These are phyloP conservation scores for Phytopythium ostracodes DNA, from an alignment of 352 stramenopile genomes.

Conservation along the genomic window DNA sequence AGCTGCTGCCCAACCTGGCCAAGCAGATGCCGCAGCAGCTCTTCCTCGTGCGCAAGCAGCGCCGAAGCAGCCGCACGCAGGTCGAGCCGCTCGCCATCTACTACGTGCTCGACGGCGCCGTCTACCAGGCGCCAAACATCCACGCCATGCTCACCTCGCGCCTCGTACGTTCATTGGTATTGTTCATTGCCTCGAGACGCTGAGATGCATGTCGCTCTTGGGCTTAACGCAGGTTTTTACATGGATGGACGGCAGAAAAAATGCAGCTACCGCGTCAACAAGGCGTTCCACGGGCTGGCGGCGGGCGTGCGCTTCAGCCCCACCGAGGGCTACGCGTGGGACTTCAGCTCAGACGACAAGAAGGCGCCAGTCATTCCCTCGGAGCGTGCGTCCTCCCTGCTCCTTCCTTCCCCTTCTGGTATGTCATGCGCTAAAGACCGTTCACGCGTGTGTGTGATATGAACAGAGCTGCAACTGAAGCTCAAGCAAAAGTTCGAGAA, in stretches of 20 bases:
- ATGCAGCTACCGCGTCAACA: slow-evolving; percentile 83
- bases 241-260: slow-evolving; percentile 83
- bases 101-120: slow-evolving; percentile 83
- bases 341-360: slow-evolving; percentile 85
- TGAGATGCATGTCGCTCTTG: too few relatives aligned
- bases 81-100: slow-evolving; percentile 83
- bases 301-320: slow-evolving; percentile 80
- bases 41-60: slow-evolving; percentile 86
- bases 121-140: slow-evolving; percentile 88
- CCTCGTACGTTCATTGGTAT: slow-evolving; percentile 50
- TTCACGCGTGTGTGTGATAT: background rate
- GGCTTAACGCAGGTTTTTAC: too few relatives aligned
- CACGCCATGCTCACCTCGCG: slow-evolving; percentile 85
- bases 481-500: slow-evolving; percentile 87
- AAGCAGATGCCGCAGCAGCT: slow-evolving; percentile 86
- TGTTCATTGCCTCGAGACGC: too few relatives aligned
- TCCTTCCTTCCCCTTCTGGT: background rate
- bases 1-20: slow-evolving; percentile 74
- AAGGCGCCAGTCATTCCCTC: slow-evolving; percentile 82
- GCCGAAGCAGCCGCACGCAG: slow-evolving; percentile 65
- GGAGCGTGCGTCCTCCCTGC: slow-evolving; percentile 48
- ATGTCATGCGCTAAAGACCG: background rate
- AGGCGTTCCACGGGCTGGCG: slow-evolving; percentile 72
- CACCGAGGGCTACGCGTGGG: slow-evolving; percentile 83
- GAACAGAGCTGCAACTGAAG: slow-evolving; percentile 74